Evolutionary conservation across 192 early-diverging fungal genomes (phyloP), one percentile per base, ranked within the genome.

Genomic region (Neocallimastix lanati): DNA sequence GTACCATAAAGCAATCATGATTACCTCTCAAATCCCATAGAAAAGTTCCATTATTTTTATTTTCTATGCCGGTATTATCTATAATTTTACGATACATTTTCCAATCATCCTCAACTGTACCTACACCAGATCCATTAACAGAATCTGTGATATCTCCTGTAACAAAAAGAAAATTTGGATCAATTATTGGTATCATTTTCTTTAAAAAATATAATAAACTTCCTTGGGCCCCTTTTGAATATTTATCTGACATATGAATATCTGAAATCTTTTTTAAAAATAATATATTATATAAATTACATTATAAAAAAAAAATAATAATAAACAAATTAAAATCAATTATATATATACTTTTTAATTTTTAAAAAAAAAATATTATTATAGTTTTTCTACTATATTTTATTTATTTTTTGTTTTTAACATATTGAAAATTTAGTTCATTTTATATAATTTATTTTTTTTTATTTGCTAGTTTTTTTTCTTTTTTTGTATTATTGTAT

Each of bases 11-110:
- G 81, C 94, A 96, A 79, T 97, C 96, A 84, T 97, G 96, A 82
- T 97, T 96, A 9, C 96, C 96, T n/a, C 96, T 87, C 80, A 93
- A 86, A 84, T 97, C 96, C 81, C 90, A 92, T 87, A 91, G 95
- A 40, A 92, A 94, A 12, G 83, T 81, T 18, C 88, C 88, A 82
- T 86, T 83, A 76, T 90, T 84, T 28, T 87, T 85, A 0, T 58
- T 76, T 30, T 85, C 80, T 0, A 93, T 82, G 7, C 84, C 82
- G 13, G 90, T 82, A 27, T 82, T 82, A 6, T 91, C 84, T 15
- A 97, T 84, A 3, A 92, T 86, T 1, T 79, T 81, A 28, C 88
- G 82, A 80, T 97, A 96, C 12, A 90, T 86, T 38, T 77, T 37
- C 96, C 95, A 96, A 81, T 97, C 96, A n/a, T 93, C 90, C 13